Evolutionary conservation across 805 yeast species (phyloP), one percentile per base, ranked within the genome.

Genomic region (Yarrowia sp.): DNA sequence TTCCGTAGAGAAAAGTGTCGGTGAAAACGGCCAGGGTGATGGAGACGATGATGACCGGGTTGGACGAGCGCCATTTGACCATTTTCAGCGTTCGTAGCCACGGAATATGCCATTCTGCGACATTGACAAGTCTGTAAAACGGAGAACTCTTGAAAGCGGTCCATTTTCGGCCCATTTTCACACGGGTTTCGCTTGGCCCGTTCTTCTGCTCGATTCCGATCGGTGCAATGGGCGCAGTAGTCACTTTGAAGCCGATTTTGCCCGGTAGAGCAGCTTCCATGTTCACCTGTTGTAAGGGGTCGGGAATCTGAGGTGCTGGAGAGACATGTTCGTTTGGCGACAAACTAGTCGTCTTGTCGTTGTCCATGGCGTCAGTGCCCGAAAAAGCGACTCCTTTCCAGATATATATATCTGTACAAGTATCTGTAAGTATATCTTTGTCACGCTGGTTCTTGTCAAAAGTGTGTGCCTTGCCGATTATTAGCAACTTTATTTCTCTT

Each of bases 21-120:
- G 74, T 71, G 62, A 75, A 75, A 14, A 73, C 69, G 0, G 78
- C 76, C 33, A 73, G 38, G 9, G 75, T 67, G 48, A 75, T 69
- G 5, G 77, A 70, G 19, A 58, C 14, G 33, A 71, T 66, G 56
- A 75, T 73, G 44, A 70, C 48, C 12, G 54, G 40, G 22, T 64
- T 67, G 10, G 72, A 70, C 1, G 71, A 67, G 9, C 72, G 67
- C 48, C 67, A 65, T 19, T 41, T 59, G 33, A 65, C 64, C 43
- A 61, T 61, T 24, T 44, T 22, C 16, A 36, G 38, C 2, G 63
- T 58, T 16, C 51, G 19, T 2, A 58, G 10, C 38, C 38, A 58
- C 4, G 49, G 61, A 26, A 54, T n/a, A 16, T 54, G 61, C 61
- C 61, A 54, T 6, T 54, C 61, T 10, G 61, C 19, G 5, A 54